These are phyloP conservation scores for Mycena venus DNA, from an alignment of 768 basidiomycete genomes.

Conservation along the genomic window DNA sequence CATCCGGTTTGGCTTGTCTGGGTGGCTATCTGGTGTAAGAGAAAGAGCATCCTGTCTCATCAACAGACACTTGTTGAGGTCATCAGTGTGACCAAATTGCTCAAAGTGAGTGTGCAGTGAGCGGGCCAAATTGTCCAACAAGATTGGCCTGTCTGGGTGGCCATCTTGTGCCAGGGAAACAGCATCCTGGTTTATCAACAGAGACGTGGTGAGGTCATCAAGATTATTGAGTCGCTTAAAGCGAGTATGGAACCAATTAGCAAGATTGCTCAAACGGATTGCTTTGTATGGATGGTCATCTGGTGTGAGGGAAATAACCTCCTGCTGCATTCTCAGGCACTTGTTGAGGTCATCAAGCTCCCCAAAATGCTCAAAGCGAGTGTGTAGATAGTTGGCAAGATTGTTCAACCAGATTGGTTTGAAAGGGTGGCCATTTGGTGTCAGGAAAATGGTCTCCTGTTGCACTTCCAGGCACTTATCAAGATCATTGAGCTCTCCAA, in stretches of 20 bases:
- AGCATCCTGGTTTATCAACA: background rate
- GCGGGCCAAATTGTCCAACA: background rate
- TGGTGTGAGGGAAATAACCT: too few relatives aligned
- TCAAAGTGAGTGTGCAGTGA: background rate
- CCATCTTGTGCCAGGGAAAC: background rate
- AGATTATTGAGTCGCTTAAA: too few relatives aligned
- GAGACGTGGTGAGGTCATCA: background rate
- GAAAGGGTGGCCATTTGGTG: background rate
- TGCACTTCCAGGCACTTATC: background rate
- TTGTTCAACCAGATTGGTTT: background rate
- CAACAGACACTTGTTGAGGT: background rate
- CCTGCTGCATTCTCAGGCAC: too few relatives aligned
- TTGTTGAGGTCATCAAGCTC: background rate
- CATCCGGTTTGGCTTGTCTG: too few relatives aligned
- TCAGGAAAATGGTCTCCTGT: background rate
- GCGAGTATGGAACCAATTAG: too few relatives aligned
- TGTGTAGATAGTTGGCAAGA: background rate
- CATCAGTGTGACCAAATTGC: background rate
- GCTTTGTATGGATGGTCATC: too few relatives aligned
- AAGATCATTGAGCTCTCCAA: background rate
- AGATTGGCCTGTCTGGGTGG: background rate
- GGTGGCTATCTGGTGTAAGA: too few relatives aligned
- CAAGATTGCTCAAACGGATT: too few relatives aligned
- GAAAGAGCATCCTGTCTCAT: too few relatives aligned
- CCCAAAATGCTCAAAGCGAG: background rate